Percentiles rank a stretch among this genome's conserved stretches.
These are phyloP conservation scores for Ormosia emarginata DNA, from an alignment of 306 rosid genomes.

Conservation along the genomic window DNA sequence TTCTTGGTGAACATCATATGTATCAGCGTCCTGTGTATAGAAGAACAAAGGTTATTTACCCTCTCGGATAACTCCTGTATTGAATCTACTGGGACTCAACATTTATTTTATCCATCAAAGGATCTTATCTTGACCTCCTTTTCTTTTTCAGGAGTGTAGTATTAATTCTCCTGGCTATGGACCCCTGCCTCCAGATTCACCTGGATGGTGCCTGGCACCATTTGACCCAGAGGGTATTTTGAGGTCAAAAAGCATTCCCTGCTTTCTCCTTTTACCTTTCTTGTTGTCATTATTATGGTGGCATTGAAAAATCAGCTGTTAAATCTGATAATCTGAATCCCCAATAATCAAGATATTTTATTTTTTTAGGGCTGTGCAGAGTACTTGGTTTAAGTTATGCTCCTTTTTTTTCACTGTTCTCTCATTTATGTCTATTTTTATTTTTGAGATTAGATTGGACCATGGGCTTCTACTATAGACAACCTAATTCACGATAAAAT, in stretches of 20 bases:
- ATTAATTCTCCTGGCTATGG: slow-evolving; percentile 77
- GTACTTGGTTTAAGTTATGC: background rate
- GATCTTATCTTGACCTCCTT: slow-evolving; percentile 15
- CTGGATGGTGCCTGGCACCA: slow-evolving; percentile 81
- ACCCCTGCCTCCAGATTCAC: slow-evolving; percentile 66
- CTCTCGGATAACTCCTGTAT: slow-evolving; percentile 8
- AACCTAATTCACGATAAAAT: background rate
- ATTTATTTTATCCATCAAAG: slow-evolving; percentile 14
- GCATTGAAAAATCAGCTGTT: background rate
- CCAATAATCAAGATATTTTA: background rate
- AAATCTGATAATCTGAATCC: background rate
- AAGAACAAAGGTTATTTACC: slow-evolving; percentile 63
- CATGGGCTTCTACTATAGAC: background rate
- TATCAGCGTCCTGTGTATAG: slow-evolving; percentile 75
- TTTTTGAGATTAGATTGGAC: background rate
- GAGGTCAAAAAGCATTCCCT: slow-evolving; percentile 42
- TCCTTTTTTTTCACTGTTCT: background rate
- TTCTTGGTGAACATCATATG: slow-evolving; percentile 66
- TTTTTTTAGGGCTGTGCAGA: background rate
- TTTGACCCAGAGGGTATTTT: slow-evolving; percentile 81
- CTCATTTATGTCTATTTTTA: background rate
- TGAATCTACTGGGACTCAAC: slow-evolving; percentile 11
- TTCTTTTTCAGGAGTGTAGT: slow-evolving; percentile 64
- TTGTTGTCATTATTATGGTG: background rate
- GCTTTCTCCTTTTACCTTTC: slow-evolving; percentile 7